These are phyloP conservation scores for Fusarium ramigenum DNA, from an alignment of 2,329 filamentous ascomycete genomes.

Conservation along the genomic window DNA sequence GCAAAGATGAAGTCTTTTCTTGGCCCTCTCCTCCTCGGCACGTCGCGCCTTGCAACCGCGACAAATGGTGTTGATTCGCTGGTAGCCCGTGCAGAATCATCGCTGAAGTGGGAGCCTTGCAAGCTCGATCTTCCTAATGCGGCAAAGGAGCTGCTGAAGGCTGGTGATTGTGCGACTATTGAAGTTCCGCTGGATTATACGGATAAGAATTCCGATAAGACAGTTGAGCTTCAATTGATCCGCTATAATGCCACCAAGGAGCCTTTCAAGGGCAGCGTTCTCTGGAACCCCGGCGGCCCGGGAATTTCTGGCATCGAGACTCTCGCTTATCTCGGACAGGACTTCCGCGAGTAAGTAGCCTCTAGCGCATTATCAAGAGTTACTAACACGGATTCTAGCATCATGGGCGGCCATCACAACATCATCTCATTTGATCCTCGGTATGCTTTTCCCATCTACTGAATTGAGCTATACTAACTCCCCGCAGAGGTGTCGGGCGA, in stretches of 20 bases:
- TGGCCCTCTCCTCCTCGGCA: background rate
- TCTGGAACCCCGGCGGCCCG: constrained; percentile 53
- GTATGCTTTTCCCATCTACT: background rate
- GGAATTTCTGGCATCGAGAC: constrained; percentile 36
- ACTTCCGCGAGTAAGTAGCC: constrained; percentile 11
- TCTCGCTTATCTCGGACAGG: constrained; percentile 9
- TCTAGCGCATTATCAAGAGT: accelerated
- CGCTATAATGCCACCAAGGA: constrained; percentile 43
- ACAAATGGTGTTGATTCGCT: background rate
- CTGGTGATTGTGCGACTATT: constrained; percentile 47
- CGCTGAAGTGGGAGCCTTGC: constrained; percentile 12
- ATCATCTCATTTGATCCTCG: constrained; percentile 36
- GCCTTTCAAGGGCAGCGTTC: constrained; percentile 48
- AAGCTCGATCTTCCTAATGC: constrained; percentile 3
- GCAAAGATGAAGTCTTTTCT: background rate
- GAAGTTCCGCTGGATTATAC: constrained; percentile 53
- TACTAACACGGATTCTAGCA: background rate
- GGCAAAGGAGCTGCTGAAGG: background rate
- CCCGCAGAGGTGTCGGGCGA: constrained; percentile 16
- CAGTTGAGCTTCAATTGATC: constrained; percentile 46
- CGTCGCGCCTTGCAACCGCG: background rate
- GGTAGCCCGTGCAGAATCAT: background rate
- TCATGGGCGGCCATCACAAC: constrained; percentile 23
- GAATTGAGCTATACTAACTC: background rate
- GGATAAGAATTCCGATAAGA: constrained; percentile 33